Evolutionary conservation across 108 stramenopile species (phyloP).

Genomic region (Nitzschia palea): DNA sequence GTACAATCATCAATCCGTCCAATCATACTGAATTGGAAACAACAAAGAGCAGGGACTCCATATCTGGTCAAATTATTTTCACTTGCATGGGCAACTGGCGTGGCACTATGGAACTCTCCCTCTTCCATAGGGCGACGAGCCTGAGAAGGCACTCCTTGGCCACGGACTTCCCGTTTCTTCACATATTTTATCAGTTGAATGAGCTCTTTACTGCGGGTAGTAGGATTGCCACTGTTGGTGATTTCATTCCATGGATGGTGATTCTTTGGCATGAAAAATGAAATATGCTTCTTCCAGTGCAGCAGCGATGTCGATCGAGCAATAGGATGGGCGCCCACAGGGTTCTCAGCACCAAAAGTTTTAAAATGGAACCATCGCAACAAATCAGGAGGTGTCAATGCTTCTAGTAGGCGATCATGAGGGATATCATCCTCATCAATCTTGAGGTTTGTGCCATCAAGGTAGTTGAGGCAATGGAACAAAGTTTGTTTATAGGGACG

Average conservation of each 20-base stretch:
- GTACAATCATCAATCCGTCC: slow-evolving; percentile 16
- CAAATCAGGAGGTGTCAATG: background rate
- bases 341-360: background rate
- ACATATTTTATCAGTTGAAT: slow-evolving; percentile 12
- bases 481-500: background rate
- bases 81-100: background rate
- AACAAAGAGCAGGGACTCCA: slow-evolving; percentile 9
- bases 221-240: slow-evolving; percentile 8
- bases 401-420: background rate
- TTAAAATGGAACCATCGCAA: background rate
- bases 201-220: background rate
- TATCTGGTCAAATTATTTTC: background rate
- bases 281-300: background rate
- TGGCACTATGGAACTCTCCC: slow-evolving; percentile 1
- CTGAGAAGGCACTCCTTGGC: slow-evolving; percentile 16
- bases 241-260: background rate
- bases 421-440: background rate
- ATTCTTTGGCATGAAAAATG: slow-evolving; percentile 16
- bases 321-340: background rate
- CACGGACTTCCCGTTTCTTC: slow-evolving; percentile 20
- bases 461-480: background rate
- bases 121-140: background rate
- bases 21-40: slow-evolving; percentile 17
- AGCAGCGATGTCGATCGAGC: background rate
- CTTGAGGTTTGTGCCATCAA: background rate